phyloP scores from a whole-genome alignment of 331 rosid genomes.

The Phaseolus coccineus region DNA sequence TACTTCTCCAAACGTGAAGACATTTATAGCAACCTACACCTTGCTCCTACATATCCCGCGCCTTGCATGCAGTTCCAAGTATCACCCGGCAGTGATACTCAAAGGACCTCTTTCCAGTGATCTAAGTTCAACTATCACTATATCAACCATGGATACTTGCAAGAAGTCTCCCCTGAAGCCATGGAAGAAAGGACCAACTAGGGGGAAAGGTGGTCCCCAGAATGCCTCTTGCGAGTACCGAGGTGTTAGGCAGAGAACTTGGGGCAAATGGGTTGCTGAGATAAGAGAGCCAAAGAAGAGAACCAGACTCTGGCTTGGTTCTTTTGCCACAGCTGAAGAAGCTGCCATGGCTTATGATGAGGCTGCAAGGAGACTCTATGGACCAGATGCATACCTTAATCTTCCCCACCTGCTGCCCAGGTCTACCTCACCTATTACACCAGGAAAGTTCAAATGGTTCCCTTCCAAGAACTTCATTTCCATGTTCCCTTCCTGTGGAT shows the following conservation, averaged over 20 bases:
- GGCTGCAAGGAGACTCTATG: slow-evolving; percentile 88
- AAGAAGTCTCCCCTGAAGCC: slow-evolving; percentile 80
- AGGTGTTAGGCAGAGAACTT: slow-evolving; percentile 88
- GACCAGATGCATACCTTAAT: slow-evolving; percentile 88
- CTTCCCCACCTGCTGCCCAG: slow-evolving; percentile 78
- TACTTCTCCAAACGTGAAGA: slow-evolving; percentile 67
- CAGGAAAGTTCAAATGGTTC: slow-evolving; percentile 82
- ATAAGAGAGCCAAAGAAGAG: slow-evolving; percentile 96
- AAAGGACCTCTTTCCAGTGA: slow-evolving; percentile 34
- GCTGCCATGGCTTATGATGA: slow-evolving; percentile 98
- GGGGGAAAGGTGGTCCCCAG: slow-evolving; percentile 96
- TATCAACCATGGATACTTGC: slow-evolving; percentile 66
- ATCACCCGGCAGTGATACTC: slow-evolving; percentile 39
- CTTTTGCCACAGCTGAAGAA: slow-evolving; percentile 91
- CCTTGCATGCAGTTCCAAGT: slow-evolving; percentile 60
- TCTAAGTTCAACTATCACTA: slow-evolving; percentile 25
- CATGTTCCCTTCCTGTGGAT: slow-evolving; percentile 79
- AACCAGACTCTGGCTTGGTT: slow-evolving; percentile 93
- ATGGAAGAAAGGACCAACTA: slow-evolving; percentile 92
- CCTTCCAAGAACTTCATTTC: slow-evolving; percentile 91
- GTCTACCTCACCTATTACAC: slow-evolving; percentile 43
- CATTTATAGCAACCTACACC: slow-evolving; percentile 77
- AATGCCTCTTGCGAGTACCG: slow-evolving; percentile 85
- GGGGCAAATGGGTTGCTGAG: slow-evolving; percentile 99
- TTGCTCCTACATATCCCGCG: slow-evolving; percentile 76